Evolutionary conservation across 2,329 filamentous ascomycete species (phyloP), one percentile per base, ranked within the genome.

Genomic region (Pseudogymnoascus sp.): DNA sequence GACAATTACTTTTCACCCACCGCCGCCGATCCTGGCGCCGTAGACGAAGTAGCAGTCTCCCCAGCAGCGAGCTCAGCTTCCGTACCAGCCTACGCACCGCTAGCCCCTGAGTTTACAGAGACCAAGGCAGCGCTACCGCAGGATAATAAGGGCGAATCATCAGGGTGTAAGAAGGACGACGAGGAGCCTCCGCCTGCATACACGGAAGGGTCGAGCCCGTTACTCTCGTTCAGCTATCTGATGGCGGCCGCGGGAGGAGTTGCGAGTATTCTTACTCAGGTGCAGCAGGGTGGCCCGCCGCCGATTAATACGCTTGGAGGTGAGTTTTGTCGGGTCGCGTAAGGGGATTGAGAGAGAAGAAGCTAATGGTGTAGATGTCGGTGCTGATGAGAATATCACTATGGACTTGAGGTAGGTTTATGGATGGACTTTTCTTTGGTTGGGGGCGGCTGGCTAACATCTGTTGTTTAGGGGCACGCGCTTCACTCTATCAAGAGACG

Each of bases 221-320:
- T 99, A 75, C 84, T 89, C 66, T 91, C 91, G 64, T 99, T 99
- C 74, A 88, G 89, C 71, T 99, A 96, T 85, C 86, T 96, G 75
- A 99, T 99, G 95, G 93, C 95, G 78, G 90, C 92, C 76, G 93
- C 93, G 78, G 93, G 93, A 82, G 93, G 93, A 80, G 90, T 93
- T 71, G 89, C 93, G 80, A 97, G 95, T 85, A 96, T 99, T 75
- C 96, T 99, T 79, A 99, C 95, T 78, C 95, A 99, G 80, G 95
- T 99, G 71, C 93, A 96, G 75, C 95, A 99, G 78, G 89, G 89
- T 69, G 93, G 89, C 61, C 82, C 84, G 21, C 90, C 92, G 71
- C 90, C 93, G 39, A 86, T 97, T 70, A 96, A 95, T 77, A 89
- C 91, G 63, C 82, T 97, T 66, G 91, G 90, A 85, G 90, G 90